Conservation (phyloP, 169 alveolate species). For the Eimeria necatrix region DNA sequence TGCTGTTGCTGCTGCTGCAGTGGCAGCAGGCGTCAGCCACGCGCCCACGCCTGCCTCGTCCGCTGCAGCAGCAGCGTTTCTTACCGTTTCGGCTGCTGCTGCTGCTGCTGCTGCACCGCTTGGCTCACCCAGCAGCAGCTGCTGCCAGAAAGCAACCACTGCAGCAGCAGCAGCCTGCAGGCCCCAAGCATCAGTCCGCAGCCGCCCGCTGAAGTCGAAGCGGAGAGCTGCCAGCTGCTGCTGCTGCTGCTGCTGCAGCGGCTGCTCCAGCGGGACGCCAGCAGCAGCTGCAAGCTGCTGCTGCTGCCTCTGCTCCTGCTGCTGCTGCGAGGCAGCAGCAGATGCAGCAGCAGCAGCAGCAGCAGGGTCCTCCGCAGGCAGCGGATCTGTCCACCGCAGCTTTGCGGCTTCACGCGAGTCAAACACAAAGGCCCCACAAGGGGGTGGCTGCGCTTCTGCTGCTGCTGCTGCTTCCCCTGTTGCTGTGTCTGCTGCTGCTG, state of each 20-base stretch:
- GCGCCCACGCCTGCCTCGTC: slow-evolving; percentile 44
- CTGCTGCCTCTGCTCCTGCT: slow-evolving; percentile 7
- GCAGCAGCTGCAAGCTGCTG: slow-evolving; percentile 74
- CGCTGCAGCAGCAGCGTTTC: slow-evolving; percentile 39
- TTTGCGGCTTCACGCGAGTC: slow-evolving; percentile 64
- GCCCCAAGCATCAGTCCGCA: slow-evolving; percentile 56
- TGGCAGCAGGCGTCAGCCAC: slow-evolving; percentile 33
- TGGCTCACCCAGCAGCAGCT: slow-evolving; percentile 37
- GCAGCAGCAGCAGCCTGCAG: slow-evolving; percentile 62
- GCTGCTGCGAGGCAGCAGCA: not conserved
- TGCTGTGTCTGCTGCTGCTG: not conserved
- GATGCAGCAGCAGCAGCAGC: slow-evolving; percentile 45
- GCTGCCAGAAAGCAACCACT: slow-evolving; percentile 57
- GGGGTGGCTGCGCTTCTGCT: not conserved
- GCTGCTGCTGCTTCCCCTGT: not conserved
- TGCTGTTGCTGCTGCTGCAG: slow-evolving; percentile 63
- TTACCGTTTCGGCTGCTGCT: not conserved
- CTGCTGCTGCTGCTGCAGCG: slow-evolving; percentile 24
- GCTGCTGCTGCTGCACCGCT: slow-evolving; percentile 16
- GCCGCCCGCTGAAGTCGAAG: slow-evolving; percentile 56
- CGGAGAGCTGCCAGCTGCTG: slow-evolving; percentile 56
- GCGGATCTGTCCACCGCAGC: slow-evolving; percentile 59
- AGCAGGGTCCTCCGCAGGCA: slow-evolving; percentile 26
- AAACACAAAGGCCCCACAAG: not conserved
- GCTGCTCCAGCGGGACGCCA: not conserved